These are phyloP conservation scores for Kluyveromyces marxianus DNA, from an alignment of 1,139 yeast genomes.

Conservation along the genomic window DNA sequence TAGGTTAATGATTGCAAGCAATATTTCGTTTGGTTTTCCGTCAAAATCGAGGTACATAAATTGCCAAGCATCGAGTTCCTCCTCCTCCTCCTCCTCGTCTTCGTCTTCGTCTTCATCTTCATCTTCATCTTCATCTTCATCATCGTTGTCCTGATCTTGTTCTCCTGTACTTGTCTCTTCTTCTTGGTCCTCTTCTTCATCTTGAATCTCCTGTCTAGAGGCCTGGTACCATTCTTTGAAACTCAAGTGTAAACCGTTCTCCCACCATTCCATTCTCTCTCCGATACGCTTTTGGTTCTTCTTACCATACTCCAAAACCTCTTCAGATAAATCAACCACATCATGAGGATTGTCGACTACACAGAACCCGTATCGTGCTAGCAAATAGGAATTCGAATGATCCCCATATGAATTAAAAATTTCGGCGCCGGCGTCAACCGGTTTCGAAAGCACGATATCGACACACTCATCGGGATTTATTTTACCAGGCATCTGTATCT, in stretches of 20 bases:
- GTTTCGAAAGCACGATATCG: constrained; percentile 43
- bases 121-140: neutral
- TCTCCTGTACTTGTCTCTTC: neutral
- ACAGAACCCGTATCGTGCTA: constrained; percentile 73
- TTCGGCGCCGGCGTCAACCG: constrained; percentile 45
- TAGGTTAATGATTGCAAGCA: constrained; percentile 8
- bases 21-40: constrained; percentile 7
- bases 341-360: constrained; percentile 50
- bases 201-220: constrained; percentile 15
- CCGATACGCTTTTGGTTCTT: constrained; percentile 32
- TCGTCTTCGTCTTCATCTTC: constrained; percentile 3
- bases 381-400: constrained; percentile 52
- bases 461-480: constrained; percentile 41
- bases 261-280: constrained; percentile 58
- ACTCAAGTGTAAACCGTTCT: constrained; percentile 40
- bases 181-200: constrained; percentile 3
- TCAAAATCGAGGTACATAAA: constrained; percentile 4
- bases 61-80: constrained; percentile 5
- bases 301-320: constrained; percentile 40
- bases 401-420: constrained; percentile 76
- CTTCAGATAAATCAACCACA: constrained; percentile 48
- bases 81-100: constrained; percentile 2
- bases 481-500: constrained; percentile 23
- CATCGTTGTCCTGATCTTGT: constrained; percentile 2
- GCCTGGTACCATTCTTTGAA: constrained; percentile 25